phyloP scores from a whole-genome alignment of 768 basidiomycete species.

The Cystobasidium tubakii region DNA sequence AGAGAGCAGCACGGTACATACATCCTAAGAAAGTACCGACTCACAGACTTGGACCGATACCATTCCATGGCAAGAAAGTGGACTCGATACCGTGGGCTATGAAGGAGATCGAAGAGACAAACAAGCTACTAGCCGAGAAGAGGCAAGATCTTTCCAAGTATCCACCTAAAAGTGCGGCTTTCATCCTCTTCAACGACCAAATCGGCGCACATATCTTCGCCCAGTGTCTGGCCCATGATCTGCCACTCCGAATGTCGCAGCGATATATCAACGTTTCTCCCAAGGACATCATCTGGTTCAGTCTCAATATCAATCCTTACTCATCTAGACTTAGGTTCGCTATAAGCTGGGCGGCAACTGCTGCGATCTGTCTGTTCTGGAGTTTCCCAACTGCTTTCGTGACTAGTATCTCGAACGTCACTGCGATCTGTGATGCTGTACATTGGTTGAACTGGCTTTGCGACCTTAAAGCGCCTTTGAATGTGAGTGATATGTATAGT shows the following conservation, averaged over 20 bases:
- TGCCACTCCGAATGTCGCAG: conserved; percentile 43
- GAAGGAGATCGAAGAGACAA: conserved; percentile 57
- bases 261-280: conserved; percentile 78
- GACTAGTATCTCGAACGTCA: conserved; percentile 64
- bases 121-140: conserved; percentile 53
- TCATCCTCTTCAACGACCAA: conserved; percentile 82
- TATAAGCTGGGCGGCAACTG: conserved; percentile 52
- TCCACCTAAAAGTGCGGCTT: conserved; percentile 49
- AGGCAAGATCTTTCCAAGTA: conserved; percentile 48
- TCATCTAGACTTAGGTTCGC: conserved; percentile 64
- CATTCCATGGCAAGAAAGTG: conserved; percentile 75
- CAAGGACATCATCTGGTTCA: conserved; percentile 84
- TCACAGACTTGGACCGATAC: conserved; percentile 54
- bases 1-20: conserved; percentile 54
- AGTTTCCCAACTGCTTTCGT: conserved; percentile 53
- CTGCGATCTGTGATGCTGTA: conserved; percentile 60
- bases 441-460: conserved; percentile 81
- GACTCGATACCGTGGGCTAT: conserved; percentile 84
- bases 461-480: conserved; percentile 54
- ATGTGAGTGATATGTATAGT: neutral
- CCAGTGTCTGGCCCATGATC: conserved; percentile 21
- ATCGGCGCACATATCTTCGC: conserved; percentile 73
- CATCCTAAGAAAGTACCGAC: conserved; percentile 69
- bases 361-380: conserved; percentile 54
- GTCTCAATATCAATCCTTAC: conserved; percentile 82